Evolutionary conservation across 768 basidiomycete species (phyloP), one percentile per base, ranked within the genome.

Genomic region (Phlegmacium glaucopus): DNA sequence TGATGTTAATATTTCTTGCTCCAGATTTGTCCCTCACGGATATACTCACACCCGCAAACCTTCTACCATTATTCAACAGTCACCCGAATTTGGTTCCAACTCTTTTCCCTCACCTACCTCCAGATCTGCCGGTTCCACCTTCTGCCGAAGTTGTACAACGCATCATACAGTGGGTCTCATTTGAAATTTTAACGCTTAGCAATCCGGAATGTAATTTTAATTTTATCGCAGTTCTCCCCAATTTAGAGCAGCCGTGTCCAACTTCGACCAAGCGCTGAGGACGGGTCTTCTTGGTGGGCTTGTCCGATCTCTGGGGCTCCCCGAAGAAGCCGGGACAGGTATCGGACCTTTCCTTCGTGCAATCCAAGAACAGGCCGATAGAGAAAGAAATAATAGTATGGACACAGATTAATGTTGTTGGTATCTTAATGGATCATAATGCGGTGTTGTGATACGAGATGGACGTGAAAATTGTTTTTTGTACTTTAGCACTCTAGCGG

Each of bases 191-290:
- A 16, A 16, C 30, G 29, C 18, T 15, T 15, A 30, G 40, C 44
- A 18, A 38, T 38, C 15, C 26, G n/a, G n/a, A n/a, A n/a, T n/a
- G n/a, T n/a, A 37, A 11, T 42, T 45, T 22, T 22, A 37, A 18
- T 39, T 36, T 29, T 44, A 28, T n/a, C 38, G 2, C 47, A 79
- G 78, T 50, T 89, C 88, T 1, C 86, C 90, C 0, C 92, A 89
- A 56, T 93, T 94, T 68, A 84, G 87, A 50, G 70, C 80, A 5
- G 85, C 89, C 1, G 87, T 94, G 15, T 71, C 79, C 3, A 87
- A 79, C 61, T 78, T 96, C 39, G 93, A 96, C 61, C 83, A 87
- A 59, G 93, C 91, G 6, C 71, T 96, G 45, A 72, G 85, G 42
- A 93, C 88, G 0, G 93, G 93, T 7, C 66, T 91, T 42, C 69